Evolutionary conservation across 2,329 filamentous ascomycete species (phyloP).

Genomic region (Sporothrix phasma): DNA sequence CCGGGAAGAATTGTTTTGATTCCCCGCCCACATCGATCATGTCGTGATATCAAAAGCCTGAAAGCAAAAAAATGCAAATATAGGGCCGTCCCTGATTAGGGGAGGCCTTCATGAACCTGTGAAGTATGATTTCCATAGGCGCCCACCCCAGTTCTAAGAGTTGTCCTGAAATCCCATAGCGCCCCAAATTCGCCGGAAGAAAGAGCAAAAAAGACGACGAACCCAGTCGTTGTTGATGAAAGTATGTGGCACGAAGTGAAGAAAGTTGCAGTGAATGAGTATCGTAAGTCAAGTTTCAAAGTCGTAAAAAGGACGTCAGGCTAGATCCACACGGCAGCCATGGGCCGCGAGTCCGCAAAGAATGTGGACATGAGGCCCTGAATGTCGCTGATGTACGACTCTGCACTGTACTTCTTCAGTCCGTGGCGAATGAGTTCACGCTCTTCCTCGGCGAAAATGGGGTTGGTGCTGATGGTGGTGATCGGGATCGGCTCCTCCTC

Average conservation of each 20-base stretch:
- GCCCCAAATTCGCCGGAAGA: background rate
- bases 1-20: background rate
- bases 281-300: background rate
- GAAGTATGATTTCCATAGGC: background rate
- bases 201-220: background rate
- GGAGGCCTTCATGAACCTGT: background rate
- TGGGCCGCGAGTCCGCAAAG: slow-evolving; percentile 35
- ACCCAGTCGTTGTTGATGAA: background rate
- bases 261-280: slow-evolving; percentile 6
- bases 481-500: no score
- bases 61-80: background rate
- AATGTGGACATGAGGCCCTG: slow-evolving; percentile 55
- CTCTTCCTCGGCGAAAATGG: slow-evolving; percentile 58
- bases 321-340: slow-evolving; percentile 41
- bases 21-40: slow-evolving; percentile 1
- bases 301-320: background rate
- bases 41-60: slow-evolving; percentile 7
- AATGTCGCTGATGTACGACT: slow-evolving; percentile 79
- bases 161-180: background rate
- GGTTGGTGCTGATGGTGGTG: background rate
- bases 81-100: background rate
- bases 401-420: slow-evolving; percentile 62
- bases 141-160: slow-evolving; percentile 5
- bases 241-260: no score
- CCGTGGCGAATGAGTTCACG: slow-evolving; percentile 58